Evolutionary conservation across 208 protist species (phyloP), one percentile per base, ranked within the genome.

Genomic region (Acanthamoeba divionensis): DNA sequence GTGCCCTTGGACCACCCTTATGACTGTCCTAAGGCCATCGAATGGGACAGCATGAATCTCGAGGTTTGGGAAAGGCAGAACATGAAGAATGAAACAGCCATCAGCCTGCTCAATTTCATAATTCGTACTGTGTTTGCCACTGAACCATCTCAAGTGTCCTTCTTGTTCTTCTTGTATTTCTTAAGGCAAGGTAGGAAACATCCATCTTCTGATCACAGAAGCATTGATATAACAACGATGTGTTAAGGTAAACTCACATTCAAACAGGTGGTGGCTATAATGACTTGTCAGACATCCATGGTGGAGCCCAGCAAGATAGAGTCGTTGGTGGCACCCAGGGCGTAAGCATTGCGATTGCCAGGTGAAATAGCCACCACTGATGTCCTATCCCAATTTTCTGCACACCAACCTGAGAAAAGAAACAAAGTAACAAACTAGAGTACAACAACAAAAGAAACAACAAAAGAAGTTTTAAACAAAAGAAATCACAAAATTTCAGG

Each of bases 11-110:
- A 80, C 13, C 9, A 45, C n/a, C 69, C 69, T 13, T 52, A 80
- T 18, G 69, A 80, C 69, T 38, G 33, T 12, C 24, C 41, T 80
- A 26, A 80, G 26, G 69, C 69, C 13, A 9, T 54, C 9, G 9
- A 12, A 12, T 80, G 69, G 69, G 69, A 80, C 31, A 52, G 33
- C 69, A 80, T 80, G 33, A 80, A 52, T 52, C 24, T 80, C 8
- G 69, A 38, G 9, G 33, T 66, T 26, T 86, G 75, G 75, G 75
- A 86, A 31, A 29, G 54, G 6, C 50, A 86, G 15, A 86, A 86
- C 24, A 86, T 86, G 75, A 86, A 86, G 54, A 86, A 41, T 55
- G 48, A 86, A n/a, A 55, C 48, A 33, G 75, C 75, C 26, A 86
- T 65, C 45, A 57, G 66, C 33, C 29, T 86, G 12, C 75, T 86